Percentiles rank a stretch among this genome's conserved stretches.
phyloP scores from a whole-genome alignment of 2,329 filamentous ascomycete species.

The Sphaerostilbella broomeana region DNA sequence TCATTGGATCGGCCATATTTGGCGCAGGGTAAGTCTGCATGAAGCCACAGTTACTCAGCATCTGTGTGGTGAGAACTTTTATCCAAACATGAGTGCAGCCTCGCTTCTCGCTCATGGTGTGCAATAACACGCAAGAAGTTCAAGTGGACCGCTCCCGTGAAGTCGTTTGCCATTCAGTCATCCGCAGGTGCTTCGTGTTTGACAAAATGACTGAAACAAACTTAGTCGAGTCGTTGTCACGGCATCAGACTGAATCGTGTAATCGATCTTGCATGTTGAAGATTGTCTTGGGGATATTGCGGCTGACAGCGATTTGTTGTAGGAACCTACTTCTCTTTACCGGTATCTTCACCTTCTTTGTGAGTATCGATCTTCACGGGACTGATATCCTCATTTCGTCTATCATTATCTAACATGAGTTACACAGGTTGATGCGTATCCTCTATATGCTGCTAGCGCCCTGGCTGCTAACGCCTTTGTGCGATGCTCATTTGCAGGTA shows the following conservation, averaged over 20 bases:
- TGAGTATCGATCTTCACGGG: constrained; percentile 35
- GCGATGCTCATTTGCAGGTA: constrained; percentile 66
- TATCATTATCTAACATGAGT: background rate
- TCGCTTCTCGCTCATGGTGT: too few relatives aligned
- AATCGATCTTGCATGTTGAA: background rate
- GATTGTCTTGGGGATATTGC: constrained; percentile 7
- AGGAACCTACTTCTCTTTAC: constrained; percentile 73
- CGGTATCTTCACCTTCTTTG: constrained; percentile 83
- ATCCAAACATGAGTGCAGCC: too few relatives aligned
- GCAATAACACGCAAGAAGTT: too few relatives aligned
- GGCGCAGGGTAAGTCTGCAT: constrained; percentile 55
- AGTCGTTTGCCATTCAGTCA: too few relatives aligned
- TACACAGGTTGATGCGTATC: constrained; percentile 63
- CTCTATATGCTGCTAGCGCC: constrained; percentile 66
- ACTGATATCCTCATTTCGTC: background rate
- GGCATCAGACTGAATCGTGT: background rate
- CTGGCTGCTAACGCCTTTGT: constrained; percentile 80
- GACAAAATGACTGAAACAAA: background rate
- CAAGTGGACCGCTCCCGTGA: too few relatives aligned
- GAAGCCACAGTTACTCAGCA: constrained; percentile 14
- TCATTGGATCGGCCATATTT: constrained; percentile 67
- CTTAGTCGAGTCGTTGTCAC: background rate
- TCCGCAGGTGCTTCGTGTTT: background rate
- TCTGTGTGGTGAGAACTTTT: constrained; percentile 6
- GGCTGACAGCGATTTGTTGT: constrained; percentile 25